phyloP scores from a whole-genome alignment of 192 early-diverging fungal genomes.

The Neocallimastix lanati region DNA sequence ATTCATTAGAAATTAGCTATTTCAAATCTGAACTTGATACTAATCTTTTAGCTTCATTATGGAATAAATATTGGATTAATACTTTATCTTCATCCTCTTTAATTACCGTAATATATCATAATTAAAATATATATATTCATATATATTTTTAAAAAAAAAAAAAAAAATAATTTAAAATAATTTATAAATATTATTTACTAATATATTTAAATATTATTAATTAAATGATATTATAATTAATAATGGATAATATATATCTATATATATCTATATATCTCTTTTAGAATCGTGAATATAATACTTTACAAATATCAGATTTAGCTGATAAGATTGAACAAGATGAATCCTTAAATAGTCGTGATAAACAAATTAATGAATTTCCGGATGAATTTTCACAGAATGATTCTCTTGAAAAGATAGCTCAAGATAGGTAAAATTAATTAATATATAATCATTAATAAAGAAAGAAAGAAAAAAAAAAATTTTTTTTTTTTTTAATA shows the following conservation, averaged over 20 bases:
- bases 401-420: background rate
- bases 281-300: slow-evolving; percentile 64
- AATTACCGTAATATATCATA: slow-evolving; percentile 54
- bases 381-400: too few species aligned
- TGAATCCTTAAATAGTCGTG: slow-evolving; percentile 11
- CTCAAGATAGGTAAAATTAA: slow-evolving; percentile 1
- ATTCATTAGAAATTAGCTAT: slow-evolving; percentile 72
- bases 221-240: too few species aligned
- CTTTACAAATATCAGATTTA: slow-evolving; percentile 60
- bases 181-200: too few species aligned
- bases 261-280: background rate
- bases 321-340: slow-evolving; percentile 68
- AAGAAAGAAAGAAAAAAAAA: slow-evolving; percentile 41
- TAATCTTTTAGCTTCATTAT: slow-evolving; percentile 71
- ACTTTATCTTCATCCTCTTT: slow-evolving; percentile 85
- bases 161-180: too few species aligned
- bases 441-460: slow-evolving; percentile 7
- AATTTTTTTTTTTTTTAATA: background rate
- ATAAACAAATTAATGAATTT: background rate
- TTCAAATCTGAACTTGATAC: slow-evolving; percentile 84
- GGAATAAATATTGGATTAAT: slow-evolving; percentile 97
- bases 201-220: too few species aligned
- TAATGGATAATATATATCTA: too few species aligned
- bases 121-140: too few species aligned
- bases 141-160: too few species aligned